These are phyloP conservation scores for Pelargonium citronellum DNA, from an alignment of 441 rosid genomes.

Conservation along the genomic window DNA sequence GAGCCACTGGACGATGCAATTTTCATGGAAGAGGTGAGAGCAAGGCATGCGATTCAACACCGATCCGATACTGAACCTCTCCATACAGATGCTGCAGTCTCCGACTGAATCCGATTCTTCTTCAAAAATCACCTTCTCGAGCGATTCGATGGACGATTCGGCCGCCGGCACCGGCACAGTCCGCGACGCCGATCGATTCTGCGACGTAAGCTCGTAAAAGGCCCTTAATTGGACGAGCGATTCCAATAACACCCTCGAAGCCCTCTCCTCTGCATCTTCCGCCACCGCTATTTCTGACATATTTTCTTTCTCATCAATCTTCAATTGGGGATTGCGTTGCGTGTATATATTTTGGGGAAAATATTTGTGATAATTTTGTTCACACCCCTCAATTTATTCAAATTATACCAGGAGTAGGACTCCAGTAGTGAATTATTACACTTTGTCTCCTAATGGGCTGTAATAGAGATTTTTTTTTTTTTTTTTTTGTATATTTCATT, in stretches of 20 bases:
- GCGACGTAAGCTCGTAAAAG: neutral
- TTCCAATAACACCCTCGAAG: neutral
- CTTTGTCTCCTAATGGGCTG: no score
- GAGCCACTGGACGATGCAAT: neutral
- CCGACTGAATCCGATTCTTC: neutral
- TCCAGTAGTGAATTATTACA: no score
- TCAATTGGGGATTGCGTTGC: no score
- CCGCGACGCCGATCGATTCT: neutral
- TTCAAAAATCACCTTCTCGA: neutral
- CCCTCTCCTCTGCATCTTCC: conserved; percentile 1
- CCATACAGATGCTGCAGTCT: neutral
- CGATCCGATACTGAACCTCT: neutral
- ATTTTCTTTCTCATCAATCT: neutral
- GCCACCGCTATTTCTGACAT: neutral
- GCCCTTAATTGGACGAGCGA: conserved; percentile 1
- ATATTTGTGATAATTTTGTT: no score
- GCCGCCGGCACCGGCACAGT: neutral
- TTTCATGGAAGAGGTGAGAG: conserved; percentile 5
- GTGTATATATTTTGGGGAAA: no score
- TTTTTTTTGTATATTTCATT: no score
- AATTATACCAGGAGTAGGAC: no score
- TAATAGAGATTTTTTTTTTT: no score
- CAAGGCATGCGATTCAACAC: conserved; percentile 1
- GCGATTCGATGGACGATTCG: neutral
- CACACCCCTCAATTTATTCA: no score